Percentiles rank a stretch among this genome's conserved stretches.
Conservation (phyloP, 2,329 filamentous ascomycete genomes). For the Colletotrichum incanum region DNA sequence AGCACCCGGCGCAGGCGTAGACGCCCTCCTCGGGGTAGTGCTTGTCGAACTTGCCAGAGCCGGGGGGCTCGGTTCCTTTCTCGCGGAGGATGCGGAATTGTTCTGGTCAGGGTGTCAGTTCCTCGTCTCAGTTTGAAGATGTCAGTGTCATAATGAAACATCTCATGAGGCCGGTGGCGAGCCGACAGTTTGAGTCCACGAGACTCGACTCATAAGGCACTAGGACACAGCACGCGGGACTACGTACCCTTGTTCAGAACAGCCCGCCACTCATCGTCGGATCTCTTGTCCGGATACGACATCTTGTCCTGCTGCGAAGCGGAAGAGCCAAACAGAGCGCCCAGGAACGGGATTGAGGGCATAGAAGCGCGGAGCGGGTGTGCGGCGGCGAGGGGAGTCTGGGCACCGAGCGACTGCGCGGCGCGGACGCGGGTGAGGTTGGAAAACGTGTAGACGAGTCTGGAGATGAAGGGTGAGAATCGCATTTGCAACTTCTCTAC, state of each 20-base stretch:
- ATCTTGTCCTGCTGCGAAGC: slow-evolving; percentile 71
- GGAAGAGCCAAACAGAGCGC: slow-evolving; percentile 80
- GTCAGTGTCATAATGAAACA: not conserved
- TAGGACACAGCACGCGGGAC: not conserved
- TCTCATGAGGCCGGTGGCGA: not conserved
- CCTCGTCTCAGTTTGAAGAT: not conserved
- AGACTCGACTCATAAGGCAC: not conserved
- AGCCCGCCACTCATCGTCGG: slow-evolving; percentile 89
- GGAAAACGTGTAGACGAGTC: slow-evolving; percentile 64
- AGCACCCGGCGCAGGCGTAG: slow-evolving; percentile 90
- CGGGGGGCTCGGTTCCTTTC: slow-evolving; percentile 90
- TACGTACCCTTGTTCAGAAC: slow-evolving; percentile 74
- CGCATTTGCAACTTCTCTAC: slow-evolving; percentile 57
- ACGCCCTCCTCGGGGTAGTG: slow-evolving; percentile 83
- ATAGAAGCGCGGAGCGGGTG: slow-evolving; percentile 69
- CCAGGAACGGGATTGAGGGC: slow-evolving; percentile 84
- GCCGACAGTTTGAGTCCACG: not conserved
- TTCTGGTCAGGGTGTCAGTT: slow-evolving; percentile 68
- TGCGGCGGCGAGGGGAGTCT: slow-evolving; percentile 45
- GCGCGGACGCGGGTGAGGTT: slow-evolving; percentile 58
- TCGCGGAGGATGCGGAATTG: slow-evolving; percentile 95
- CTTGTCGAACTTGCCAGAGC: slow-evolving; percentile 88
- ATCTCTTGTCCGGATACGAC: slow-evolving; percentile 86
- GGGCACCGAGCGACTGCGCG: slow-evolving; percentile 46
- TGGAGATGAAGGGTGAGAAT: slow-evolving; percentile 64